These are phyloP conservation scores for Taiwanofungus camphoratus DNA, from an alignment of 1,284 basidiomycete genomes.

Conservation along the genomic window DNA sequence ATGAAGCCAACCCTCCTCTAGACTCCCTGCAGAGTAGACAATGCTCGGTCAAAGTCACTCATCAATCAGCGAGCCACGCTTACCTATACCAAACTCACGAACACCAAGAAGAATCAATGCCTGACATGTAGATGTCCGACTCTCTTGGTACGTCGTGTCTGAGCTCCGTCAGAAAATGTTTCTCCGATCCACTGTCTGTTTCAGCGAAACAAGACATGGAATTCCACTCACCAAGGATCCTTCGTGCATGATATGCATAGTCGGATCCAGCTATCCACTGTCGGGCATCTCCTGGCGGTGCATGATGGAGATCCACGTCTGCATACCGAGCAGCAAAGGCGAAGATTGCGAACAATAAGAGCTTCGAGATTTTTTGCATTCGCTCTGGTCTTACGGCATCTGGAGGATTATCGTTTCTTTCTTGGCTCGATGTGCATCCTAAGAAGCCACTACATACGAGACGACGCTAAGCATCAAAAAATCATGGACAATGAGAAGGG, in stretches of 20 bases:
- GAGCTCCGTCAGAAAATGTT: slow-evolving; percentile 6
- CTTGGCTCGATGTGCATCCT: too few relatives aligned
- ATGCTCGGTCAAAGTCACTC: neutral
- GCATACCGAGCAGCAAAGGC: slow-evolving; percentile 73
- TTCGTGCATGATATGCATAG: slow-evolving; percentile 61
- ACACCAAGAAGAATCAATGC: slow-evolving; percentile 72
- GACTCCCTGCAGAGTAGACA: slow-evolving; percentile 36
- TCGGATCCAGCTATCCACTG: slow-evolving; percentile 58
- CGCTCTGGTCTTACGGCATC: slow-evolving; percentile 19
- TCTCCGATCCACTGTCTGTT: neutral
- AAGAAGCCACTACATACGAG: too few relatives aligned
- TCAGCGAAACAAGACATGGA: neutral
- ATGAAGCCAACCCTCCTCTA: slow-evolving; percentile 81
- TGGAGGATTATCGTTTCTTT: neutral
- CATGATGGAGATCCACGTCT: slow-evolving; percentile 35
- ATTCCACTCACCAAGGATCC: slow-evolving; percentile 50
- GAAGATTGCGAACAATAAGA: slow-evolving; percentile 75
- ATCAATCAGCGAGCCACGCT: slow-evolving; percentile 4
- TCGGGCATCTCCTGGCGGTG: slow-evolving; percentile 8
- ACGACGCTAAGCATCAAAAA: too few relatives aligned
- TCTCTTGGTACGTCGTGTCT: slow-evolving; percentile 64
- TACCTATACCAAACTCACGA: slow-evolving; percentile 77
- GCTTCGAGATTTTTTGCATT: slow-evolving; percentile 61
- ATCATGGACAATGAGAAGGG: too few relatives aligned
- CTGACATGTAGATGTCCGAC: slow-evolving; percentile 65